Evolutionary conservation across 2,329 filamentous ascomycete species (phyloP), one percentile per base, ranked within the genome.

Genomic region (Pseudocercospora vitis): DNA sequence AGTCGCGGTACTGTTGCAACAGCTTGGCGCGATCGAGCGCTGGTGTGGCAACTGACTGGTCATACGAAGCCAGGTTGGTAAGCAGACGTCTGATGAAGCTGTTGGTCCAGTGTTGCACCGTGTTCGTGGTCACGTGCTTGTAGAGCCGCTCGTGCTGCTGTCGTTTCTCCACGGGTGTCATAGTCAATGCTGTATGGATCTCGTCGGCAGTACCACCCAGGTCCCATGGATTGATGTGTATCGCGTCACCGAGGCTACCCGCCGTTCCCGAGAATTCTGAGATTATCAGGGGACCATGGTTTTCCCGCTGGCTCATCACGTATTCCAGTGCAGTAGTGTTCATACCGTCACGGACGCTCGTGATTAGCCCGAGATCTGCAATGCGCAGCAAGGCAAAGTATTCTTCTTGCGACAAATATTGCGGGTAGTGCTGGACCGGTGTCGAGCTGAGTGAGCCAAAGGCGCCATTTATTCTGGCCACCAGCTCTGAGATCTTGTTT

Each of bases 161-260:
- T 62, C 79, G 73, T 58, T 87, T 87, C 63, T 85, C 79, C 7
- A 83, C 80, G 1, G 78, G 71, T 0, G 83, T 75, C 88, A 95
- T 92, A 21, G 81, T 86, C 55, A 97, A 78, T 3, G 91, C 92
- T 49, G 84, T 76, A 66, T 95, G 82, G 69, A 97, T 91, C 60
- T 90, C 85, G 48, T 86, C 82, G 3, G 91, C 91, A 11, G 96
- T 91, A 29, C 88, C 89, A 21, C 81, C 84, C 50, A 92, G 80
- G 69, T 96, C 91, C 90, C 91, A 97, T 1, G 92, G 92, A 73
- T 97, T 97, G 77, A 97, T 96, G 72, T 95, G 90, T 57, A 96
- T 91, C 26, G 92, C 92, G 66, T 88, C 87, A 57, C 83, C 82
- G 31, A 97, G 80, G 52, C 86, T 94, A 50, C 89, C 89, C 26